These are phyloP conservation scores for Marsdenia floribunda DNA, from an alignment of 257 asterid species.

Conservation along the genomic window DNA sequence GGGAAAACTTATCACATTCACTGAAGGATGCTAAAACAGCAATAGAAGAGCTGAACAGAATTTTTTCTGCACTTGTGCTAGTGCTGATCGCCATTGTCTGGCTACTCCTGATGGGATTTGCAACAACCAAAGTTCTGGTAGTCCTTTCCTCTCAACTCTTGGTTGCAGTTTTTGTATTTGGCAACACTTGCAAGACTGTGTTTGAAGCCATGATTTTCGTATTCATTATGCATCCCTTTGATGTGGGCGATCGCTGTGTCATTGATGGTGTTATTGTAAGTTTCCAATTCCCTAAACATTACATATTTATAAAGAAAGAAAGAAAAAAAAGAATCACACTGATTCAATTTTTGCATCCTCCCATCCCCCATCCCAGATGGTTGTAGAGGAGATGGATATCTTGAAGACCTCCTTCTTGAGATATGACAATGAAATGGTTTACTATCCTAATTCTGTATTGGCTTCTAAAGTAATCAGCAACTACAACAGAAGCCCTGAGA, in stretches of 20 bases:
- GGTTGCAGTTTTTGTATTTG: conserved; percentile 16
- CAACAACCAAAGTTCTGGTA: conserved; percentile 23
- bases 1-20: conserved; percentile 25
- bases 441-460: conserved; percentile 29
- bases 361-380: conserved; percentile 15
- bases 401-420: conserved; percentile 24
- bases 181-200: conserved; percentile 19
- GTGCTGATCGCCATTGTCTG: conserved; percentile 14
- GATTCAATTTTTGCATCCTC: neutral
- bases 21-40: conserved; percentile 27
- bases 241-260: conserved; percentile 31
- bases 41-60: conserved; percentile 27
- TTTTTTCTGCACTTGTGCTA: conserved; percentile 14
- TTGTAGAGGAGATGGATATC: conserved; percentile 33
- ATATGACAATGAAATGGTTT: conserved; percentile 23
- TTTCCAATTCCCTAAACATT: neutral
- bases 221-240: conserved; percentile 26
- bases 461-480: conserved; percentile 19
- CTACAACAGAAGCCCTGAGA: conserved; percentile 59
- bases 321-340: too few species aligned
- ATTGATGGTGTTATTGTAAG: conserved; percentile 23
- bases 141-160: conserved; percentile 21
- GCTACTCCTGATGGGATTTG: conserved; percentile 24
- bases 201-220: conserved; percentile 28
- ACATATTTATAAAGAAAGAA: too few species aligned